Evolutionary conservation across 176 grass and related monocot species (phyloP).

Genomic region (Zoysia japonica): DNA sequence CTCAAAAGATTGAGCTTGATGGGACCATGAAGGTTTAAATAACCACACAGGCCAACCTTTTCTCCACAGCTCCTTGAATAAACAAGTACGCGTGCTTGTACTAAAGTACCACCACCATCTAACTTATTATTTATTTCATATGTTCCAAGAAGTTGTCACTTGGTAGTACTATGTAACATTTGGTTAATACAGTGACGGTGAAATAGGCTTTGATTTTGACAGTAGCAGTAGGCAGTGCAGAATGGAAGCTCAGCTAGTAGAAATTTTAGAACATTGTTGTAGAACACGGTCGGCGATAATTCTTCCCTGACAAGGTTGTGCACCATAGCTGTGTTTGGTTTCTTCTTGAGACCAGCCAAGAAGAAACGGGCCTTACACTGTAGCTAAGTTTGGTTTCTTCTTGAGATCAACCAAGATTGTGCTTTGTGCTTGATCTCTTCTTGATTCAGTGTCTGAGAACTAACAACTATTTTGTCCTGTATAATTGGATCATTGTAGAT

Average conservation of each 20-base stretch:
- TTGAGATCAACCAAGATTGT: too few relatives aligned
- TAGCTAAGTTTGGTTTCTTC: too few relatives aligned
- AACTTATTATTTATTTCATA: slow-evolving; percentile 43
- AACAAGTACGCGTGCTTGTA: slow-evolving; percentile 49
- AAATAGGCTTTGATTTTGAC: not conserved
- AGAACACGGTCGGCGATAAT: not conserved
- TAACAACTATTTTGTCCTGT: too few relatives aligned
- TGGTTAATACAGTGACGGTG: slow-evolving; percentile 21
- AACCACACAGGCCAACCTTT: slow-evolving; percentile 28
- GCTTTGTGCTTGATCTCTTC: not conserved
- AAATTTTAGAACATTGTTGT: not conserved
- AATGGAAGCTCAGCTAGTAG: slow-evolving; percentile 23
- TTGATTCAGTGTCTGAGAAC: not conserved
- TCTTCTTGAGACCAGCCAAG: too few relatives aligned
- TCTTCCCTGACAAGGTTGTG: not conserved
- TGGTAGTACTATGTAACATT: slow-evolving; percentile 12
- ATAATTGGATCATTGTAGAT: too few relatives aligned
- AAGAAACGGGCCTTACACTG: too few relatives aligned
- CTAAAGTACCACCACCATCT: slow-evolving; percentile 24
- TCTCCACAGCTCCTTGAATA: slow-evolving; percentile 44
- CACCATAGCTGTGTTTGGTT: too few relatives aligned
- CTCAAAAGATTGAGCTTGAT: slow-evolving; percentile 53
- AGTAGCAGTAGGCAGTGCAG: slow-evolving; percentile 37
- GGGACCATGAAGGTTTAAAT: slow-evolving; percentile 24
- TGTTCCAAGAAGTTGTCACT: slow-evolving; percentile 51